Evolutionary conservation across 2,329 filamentous ascomycete genomes (phyloP).

Genomic region (Microsporum ferrugineum): DNA sequence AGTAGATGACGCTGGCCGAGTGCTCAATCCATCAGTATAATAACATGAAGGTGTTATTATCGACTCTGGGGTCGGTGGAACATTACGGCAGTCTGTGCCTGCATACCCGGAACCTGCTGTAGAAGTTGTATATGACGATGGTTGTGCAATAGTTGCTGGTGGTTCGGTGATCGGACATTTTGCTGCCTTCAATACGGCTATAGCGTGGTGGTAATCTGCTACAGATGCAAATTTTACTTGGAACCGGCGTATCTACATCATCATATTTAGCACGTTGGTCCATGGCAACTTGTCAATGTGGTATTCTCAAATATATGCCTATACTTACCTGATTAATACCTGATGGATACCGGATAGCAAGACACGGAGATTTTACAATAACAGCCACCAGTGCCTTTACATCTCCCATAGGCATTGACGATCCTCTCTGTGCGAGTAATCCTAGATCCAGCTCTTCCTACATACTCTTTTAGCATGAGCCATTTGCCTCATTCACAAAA

Average conservation of each 20-base stretch:
- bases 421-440: slow-evolving; percentile 19
- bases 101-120: neutral
- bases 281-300: neutral
- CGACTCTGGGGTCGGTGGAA: neutral
- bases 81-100: neutral
- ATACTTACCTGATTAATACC: slow-evolving; percentile 21
- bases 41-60: neutral
- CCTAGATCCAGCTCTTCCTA: slow-evolving; percentile 35
- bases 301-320: neutral
- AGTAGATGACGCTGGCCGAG: neutral
- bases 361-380: slow-evolving; percentile 35
- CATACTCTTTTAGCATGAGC: neutral
- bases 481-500: neutral
- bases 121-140: neutral
- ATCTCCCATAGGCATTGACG: slow-evolving; percentile 13
- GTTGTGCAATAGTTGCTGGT: slow-evolving; percentile 11
- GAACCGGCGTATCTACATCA: slow-evolving; percentile 32
- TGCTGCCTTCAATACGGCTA: slow-evolving; percentile 32
- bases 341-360: slow-evolving; percentile 36
- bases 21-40: neutral
- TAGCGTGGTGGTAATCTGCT: slow-evolving; percentile 31
- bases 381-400: slow-evolving; percentile 28
- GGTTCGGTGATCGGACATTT: slow-evolving; percentile 36
- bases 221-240: slow-evolving; percentile 35
- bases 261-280: neutral